Evolutionary conservation across 1,139 yeast species (phyloP).

Genomic region (Magnusiomyces starmeri): DNA sequence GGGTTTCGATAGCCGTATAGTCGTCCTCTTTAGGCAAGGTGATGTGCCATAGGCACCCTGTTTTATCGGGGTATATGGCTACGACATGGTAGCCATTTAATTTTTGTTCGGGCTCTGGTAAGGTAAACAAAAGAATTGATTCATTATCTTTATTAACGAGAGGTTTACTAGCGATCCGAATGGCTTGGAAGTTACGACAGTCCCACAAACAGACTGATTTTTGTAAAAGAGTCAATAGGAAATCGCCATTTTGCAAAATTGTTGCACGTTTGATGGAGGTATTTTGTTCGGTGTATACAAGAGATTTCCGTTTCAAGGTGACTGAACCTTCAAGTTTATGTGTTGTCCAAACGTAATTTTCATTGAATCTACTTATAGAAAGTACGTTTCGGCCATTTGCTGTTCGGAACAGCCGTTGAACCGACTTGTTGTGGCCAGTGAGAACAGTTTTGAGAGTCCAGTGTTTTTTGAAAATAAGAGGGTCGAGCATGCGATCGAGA

Average conservation of each 20-base stretch:
- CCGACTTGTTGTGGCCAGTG: conserved; percentile 83
- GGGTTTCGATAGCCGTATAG: not conserved
- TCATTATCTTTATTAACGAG: conserved; percentile 20
- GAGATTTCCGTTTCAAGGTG: conserved; percentile 27
- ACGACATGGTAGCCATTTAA: conserved; percentile 39
- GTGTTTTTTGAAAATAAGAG: conserved; percentile 18
- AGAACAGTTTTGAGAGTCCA: conserved; percentile 35
- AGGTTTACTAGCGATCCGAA: conserved; percentile 19
- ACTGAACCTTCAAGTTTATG: conserved; percentile 24
- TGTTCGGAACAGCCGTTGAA: conserved; percentile 58
- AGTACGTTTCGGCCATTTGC: conserved; percentile 51
- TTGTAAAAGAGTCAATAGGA: conserved; percentile 38
- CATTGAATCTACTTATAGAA: conserved; percentile 36
- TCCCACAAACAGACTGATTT: conserved; percentile 56
- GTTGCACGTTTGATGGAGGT: conserved; percentile 43
- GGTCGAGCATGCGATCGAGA: conserved; percentile 34
- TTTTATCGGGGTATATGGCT: conserved; percentile 36
- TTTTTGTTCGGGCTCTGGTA: conserved; percentile 40
- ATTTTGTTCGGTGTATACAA: conserved; percentile 23
- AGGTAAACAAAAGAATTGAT: conserved; percentile 40
- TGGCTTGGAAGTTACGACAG: conserved; percentile 35
- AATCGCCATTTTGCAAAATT: conserved; percentile 49
- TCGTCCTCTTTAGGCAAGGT: conserved; percentile 8
- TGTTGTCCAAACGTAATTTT: conserved; percentile 32
- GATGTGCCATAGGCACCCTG: conserved; percentile 17